Conservation (phyloP, 345 rosid species). For the Atalantia buxifolia region DNA sequence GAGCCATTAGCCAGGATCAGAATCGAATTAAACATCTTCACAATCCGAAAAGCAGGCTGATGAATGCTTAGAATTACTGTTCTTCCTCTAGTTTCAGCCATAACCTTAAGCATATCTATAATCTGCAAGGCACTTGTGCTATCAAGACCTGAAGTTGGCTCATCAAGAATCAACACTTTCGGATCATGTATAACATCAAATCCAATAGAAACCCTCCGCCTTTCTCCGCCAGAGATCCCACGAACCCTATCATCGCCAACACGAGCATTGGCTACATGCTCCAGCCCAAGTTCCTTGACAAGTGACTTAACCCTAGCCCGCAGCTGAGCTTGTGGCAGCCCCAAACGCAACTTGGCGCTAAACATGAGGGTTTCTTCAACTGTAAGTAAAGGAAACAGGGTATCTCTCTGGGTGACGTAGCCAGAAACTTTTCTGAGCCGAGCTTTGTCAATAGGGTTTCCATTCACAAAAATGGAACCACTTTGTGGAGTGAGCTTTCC, state of each 20-base stretch:
- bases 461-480: slow-evolving; percentile 67
- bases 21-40: slow-evolving; percentile 73
- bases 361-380: slow-evolving; percentile 94
- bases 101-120: slow-evolving; percentile 77
- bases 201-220: slow-evolving; percentile 93
- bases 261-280: slow-evolving; percentile 57
- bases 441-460: slow-evolving; percentile 52
- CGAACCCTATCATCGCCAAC: slow-evolving; percentile 83
- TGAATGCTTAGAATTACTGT: slow-evolving; percentile 78
- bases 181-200: slow-evolving; percentile 93
- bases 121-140: slow-evolving; percentile 83
- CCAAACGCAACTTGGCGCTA: slow-evolving; percentile 74
- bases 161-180: slow-evolving; percentile 83
- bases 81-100: slow-evolving; percentile 83
- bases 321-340: slow-evolving; percentile 52
- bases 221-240: slow-evolving; percentile 96
- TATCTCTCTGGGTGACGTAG: slow-evolving; percentile 84
- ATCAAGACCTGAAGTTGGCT: slow-evolving; percentile 97
- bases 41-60: slow-evolving; percentile 92
- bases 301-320: slow-evolving; percentile 58
- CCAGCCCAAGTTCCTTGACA: slow-evolving; percentile 80
- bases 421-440: slow-evolving; percentile 75
- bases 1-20: slow-evolving; percentile 77
- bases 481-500: slow-evolving; percentile 55
- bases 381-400: slow-evolving; percentile 84